Conservation (phyloP, 2,329 filamentous ascomycete genomes). For the Talaromyces islandicus region DNA sequence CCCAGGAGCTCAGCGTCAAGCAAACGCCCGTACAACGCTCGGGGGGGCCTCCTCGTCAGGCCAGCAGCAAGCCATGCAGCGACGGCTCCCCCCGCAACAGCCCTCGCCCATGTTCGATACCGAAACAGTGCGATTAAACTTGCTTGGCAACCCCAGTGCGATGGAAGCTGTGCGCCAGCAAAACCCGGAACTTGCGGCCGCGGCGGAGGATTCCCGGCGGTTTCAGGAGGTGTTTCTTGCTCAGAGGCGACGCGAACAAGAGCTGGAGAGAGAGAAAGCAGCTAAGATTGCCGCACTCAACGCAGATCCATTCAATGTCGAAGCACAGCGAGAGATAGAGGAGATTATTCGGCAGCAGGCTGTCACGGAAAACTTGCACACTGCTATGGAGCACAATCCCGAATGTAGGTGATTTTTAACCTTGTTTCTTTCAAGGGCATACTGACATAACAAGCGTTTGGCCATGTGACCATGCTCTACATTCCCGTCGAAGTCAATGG, state of each 20-base stretch:
- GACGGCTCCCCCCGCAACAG: constrained; percentile 24
- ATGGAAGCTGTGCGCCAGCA: constrained; percentile 64
- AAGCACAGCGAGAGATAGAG: constrained; percentile 86
- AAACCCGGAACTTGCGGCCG: constrained; percentile 70
- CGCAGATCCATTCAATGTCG: constrained; percentile 87
- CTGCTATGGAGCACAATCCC: constrained; percentile 94
- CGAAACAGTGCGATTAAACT: constrained; percentile 75
- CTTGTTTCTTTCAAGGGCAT: neutral
- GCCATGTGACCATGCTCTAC: constrained; percentile 91
- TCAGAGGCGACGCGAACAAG: constrained; percentile 63
- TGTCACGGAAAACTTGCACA: constrained; percentile 92
- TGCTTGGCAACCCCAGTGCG: constrained; percentile 71
- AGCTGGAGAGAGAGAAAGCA: constrained; percentile 69
- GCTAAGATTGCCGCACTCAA: constrained; percentile 80
- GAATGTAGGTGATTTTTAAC: constrained; percentile 60
- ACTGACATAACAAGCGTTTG: constrained; percentile 62
- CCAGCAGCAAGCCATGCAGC: constrained; percentile 2
- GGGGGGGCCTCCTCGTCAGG: constrained; percentile 14
- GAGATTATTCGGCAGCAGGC: constrained; percentile 95
- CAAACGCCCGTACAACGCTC: constrained; percentile 10
- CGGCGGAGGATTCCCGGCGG: constrained; percentile 66
- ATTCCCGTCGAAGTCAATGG: constrained; percentile 93
- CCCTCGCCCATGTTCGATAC: constrained; percentile 49
- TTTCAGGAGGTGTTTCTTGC: constrained; percentile 69
- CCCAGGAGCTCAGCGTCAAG: constrained; percentile 13